Base-by-base conservation (phyloP, 1,284 basidiomycete genomes). In the Tilletiaria anomala region DNA sequence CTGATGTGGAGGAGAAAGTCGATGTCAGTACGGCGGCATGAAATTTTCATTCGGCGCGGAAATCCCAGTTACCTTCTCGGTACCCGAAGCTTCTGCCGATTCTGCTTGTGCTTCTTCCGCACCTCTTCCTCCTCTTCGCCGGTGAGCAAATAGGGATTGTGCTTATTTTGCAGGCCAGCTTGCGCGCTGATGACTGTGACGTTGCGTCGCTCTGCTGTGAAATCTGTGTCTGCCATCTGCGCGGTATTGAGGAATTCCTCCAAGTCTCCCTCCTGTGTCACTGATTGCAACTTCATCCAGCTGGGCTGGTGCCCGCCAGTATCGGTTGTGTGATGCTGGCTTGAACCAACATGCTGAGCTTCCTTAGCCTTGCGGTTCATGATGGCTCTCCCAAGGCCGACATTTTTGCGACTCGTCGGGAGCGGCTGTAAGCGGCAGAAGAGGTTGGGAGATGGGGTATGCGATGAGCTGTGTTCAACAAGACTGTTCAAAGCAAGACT, bases 211-310 rank as follows among this genome's bases (percentile, higher is more conserved):
- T 96, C 93, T 83, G 64, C 93, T n/a, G 87, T 88, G 63, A 99
- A 99, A 60, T 99, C 86, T 12, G 81, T 82, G 40, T 84, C 91
- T 16, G 93, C 93, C 39, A 99, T 72, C 51, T 86, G 82, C 3
- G 93, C 93, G 15, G 87, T 94, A 65, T 79, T 91, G 47, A 99
- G 71, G 68, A 99, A 97, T 68, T 91, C 88, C 56, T 96, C 91
- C 20, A 99, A 73, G 71, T 94, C 88, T 45, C 79, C 75, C 70
- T 99, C 88, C 69, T 97, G 91, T 0, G 93, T 99, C 31, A 99
- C 80, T 1, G 89, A 94, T 56, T 81, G 78, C 22, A 97, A 75
- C 32, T 79, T 79, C 29, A 32, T 24, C 38, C 38, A 39, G n/a
- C 38, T 24, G 23, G 38, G 38, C 26, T 32, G 26, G 45, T 77